These are phyloP conservation scores for Cytospora schulzeri DNA, from an alignment of 2,329 filamentous ascomycete species.

Conservation along the genomic window DNA sequence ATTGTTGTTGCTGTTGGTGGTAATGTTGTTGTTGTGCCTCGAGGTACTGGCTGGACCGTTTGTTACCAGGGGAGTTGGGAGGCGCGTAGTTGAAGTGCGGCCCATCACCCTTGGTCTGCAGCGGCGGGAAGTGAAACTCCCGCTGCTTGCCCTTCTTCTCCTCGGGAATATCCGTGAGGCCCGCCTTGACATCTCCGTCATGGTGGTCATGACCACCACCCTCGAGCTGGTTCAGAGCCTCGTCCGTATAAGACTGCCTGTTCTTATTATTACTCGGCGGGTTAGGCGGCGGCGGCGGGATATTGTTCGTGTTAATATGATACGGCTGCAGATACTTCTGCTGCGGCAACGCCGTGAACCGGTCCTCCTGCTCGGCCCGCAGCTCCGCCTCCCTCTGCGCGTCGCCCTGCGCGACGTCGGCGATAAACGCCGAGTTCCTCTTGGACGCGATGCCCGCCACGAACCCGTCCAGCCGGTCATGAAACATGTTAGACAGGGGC, in stretches of 20 bases:
- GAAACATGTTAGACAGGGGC: slow-evolving; percentile 74
- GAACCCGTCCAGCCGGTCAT: slow-evolving; percentile 85
- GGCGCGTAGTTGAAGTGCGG: slow-evolving; percentile 64
- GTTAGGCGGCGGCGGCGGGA: slow-evolving; percentile 38
- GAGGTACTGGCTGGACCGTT: slow-evolving; percentile 37
- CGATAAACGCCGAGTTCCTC: slow-evolving; percentile 80
- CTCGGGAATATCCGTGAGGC: slow-evolving; percentile 35
- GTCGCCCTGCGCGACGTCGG: slow-evolving; percentile 79
- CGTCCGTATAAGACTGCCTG: slow-evolving; percentile 40
- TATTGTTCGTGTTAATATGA: slow-evolving; percentile 30
- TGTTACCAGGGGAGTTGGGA: slow-evolving; percentile 44
- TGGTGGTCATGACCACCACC: slow-evolving; percentile 46
- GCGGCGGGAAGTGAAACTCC: slow-evolving; percentile 62
- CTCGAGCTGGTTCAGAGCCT: slow-evolving; percentile 53
- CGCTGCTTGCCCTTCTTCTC: slow-evolving; percentile 40
- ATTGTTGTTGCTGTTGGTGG: slow-evolving; percentile 26
- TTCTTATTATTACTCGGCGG: slow-evolving; percentile 29
- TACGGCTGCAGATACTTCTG: slow-evolving; percentile 64
- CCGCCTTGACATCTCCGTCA: slow-evolving; percentile 37
- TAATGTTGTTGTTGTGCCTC: slow-evolving; percentile 24
- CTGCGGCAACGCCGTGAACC: slow-evolving; percentile 77
- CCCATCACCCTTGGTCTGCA: slow-evolving; percentile 49
- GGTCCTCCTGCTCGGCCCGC: slow-evolving; percentile 80
- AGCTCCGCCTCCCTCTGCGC: slow-evolving; percentile 77
- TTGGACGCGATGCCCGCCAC: slow-evolving; percentile 86